Evolutionary conservation across 768 basidiomycete species (phyloP).

Genomic region (Mycena alexandri): DNA sequence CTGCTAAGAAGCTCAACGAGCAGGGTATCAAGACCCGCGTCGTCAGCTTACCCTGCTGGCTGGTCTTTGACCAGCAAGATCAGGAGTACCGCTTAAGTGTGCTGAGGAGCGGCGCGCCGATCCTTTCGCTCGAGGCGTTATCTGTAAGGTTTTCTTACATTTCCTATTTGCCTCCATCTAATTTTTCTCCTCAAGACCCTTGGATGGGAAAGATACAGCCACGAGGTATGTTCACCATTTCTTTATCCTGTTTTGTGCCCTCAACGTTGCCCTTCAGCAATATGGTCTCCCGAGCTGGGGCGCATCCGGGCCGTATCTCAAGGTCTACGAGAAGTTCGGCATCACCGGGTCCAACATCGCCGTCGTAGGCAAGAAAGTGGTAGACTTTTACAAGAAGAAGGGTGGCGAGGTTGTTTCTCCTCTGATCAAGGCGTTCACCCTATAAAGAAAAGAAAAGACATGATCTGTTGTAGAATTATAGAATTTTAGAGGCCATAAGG

Average conservation of each 20-base stretch:
- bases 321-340: conserved; percentile 93
- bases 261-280: conserved; percentile 58
- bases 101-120: conserved; percentile 89
- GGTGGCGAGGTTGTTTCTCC: conserved; percentile 81
- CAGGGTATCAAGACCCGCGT: conserved; percentile 86
- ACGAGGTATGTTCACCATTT: conserved; percentile 65
- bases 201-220: conserved; percentile 92
- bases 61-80: conserved; percentile 87
- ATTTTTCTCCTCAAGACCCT: conserved; percentile 60
- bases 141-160: conserved; percentile 49
- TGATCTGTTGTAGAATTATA: conserved; percentile 33
- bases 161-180: conserved; percentile 3
- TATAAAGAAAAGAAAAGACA: conserved; percentile 34
- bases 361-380: conserved; percentile 84
- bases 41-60: conserved; percentile 92
- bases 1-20: conserved; percentile 81
- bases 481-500: conserved; percentile 28
- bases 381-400: conserved; percentile 87
- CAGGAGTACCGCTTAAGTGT: conserved; percentile 86
- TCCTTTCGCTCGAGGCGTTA: conserved; percentile 90
- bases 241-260: neutral
- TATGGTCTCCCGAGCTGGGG: conserved; percentile 84
- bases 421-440: conserved; percentile 76
- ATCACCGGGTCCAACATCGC: conserved; percentile 87
- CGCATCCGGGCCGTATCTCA: conserved; percentile 89